Evolutionary conservation across 345 rosid genomes (phyloP), one percentile per base, ranked within the genome.

Genomic region (Gossypium mustelinum): DNA sequence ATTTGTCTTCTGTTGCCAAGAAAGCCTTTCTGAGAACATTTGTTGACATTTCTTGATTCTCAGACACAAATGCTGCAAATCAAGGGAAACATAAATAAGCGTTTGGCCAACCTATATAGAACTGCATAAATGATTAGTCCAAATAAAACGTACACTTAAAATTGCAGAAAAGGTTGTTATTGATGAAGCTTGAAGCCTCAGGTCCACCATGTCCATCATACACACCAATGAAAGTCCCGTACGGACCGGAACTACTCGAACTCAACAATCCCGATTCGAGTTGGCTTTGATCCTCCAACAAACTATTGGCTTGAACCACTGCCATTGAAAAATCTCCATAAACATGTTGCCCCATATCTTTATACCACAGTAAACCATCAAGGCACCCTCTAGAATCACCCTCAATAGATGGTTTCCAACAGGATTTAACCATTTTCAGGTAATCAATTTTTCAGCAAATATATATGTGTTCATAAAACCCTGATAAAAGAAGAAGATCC

Each of bases 141-240:
- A 29, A 29, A 18, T 18, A 27, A 56, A 56, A 72, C 88, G 66
- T 89, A 92, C 96, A 80, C 85, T 86, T 87, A 73, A 94, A 77
- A 68, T 90, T 86, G 71, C 68, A 47, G 82, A 88, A 92, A 56
- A 92, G 87, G 73, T 82, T 89, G 82, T 85, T 76, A 18, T 72
- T 78, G 79, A 92, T 74, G 73, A 89, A 94, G 52, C 80, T 79
- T n/a, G 97, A 82, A 75, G 97, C 84, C 78, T 92, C 92, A 20
- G 86, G 82, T 54, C 98, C 98, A 68, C 87, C 97, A 79, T 91
- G 98, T 7, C 98, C 98, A 83, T 94, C 98, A 56, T 91, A 87
- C 1, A 94, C 84, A 3, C 98, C 95, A 47, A 90, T 74, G 27
- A 90, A 90, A 9, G 94, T 90, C 24, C 94, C 97, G 3, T 70